These are phyloP conservation scores for Cyclostephanos tholiformis DNA, from an alignment of 108 stramenopile species.

Conservation along the genomic window DNA sequence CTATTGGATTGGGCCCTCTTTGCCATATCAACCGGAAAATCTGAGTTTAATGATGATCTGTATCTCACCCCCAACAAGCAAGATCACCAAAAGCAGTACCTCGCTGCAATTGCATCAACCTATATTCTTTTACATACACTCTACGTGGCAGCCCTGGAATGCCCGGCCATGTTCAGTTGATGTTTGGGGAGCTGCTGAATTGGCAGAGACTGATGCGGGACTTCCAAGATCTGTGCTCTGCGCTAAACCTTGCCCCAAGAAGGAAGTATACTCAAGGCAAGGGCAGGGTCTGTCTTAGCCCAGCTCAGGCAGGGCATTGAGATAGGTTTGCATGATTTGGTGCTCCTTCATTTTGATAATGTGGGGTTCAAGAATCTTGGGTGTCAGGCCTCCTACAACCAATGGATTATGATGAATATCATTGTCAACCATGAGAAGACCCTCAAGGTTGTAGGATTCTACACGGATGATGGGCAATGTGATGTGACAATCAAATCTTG, in stretches of 20 bases:
- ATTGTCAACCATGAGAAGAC: neutral
- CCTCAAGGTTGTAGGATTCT: conserved; percentile 5
- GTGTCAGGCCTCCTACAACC: conserved; percentile 11
- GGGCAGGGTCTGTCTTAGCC: neutral
- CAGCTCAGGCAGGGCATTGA: neutral
- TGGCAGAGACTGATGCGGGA: neutral
- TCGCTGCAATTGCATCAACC: neutral
- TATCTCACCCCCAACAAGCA: neutral
- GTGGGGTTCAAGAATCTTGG: conserved; percentile 12
- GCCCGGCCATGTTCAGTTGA: conserved; percentile 5
- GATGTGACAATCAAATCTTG: neutral
- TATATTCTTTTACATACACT: neutral
- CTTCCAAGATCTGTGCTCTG: conserved; percentile 11
- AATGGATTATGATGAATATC: conserved; percentile 8
- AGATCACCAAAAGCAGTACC: conserved; percentile 5
- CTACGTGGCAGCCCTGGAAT: neutral
- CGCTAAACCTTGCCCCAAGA: conserved; percentile 5
- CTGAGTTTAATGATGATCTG: neutral
- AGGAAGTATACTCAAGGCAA: neutral
- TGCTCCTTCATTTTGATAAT: conserved; percentile 1
- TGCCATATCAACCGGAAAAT: neutral
- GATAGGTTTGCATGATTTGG: conserved; percentile 1
- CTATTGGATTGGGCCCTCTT: neutral
- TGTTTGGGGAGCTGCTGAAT: conserved; percentile 10
- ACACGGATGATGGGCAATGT: too few relatives aligned